Evolutionary conservation across 164 flowering plant species (phyloP).

Genomic region (Chloranthus sessilifolius): DNA sequence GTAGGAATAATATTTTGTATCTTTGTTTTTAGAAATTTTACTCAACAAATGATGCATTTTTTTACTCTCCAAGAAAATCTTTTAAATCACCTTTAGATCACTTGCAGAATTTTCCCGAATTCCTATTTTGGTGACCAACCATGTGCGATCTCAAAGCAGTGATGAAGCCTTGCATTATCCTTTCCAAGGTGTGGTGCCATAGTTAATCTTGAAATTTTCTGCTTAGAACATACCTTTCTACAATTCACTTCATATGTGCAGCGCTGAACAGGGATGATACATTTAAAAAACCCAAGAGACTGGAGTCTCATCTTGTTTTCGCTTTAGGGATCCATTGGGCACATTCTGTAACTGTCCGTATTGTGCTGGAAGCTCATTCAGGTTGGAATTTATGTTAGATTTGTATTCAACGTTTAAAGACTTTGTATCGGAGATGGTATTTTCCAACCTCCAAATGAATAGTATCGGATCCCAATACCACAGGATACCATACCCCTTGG

Average conservation of each 20-base stretch:
- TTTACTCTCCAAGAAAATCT: constrained; percentile 9
- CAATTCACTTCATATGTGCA: constrained; percentile 24
- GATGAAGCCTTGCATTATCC: constrained; percentile 38
- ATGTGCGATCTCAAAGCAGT: constrained; percentile 60
- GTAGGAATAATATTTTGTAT: constrained; percentile 33
- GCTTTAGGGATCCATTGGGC: constrained; percentile 86
- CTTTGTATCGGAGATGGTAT: too few relatives aligned
- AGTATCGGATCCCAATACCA: too few relatives aligned
- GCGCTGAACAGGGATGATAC: constrained; percentile 25
- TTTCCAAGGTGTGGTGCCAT: constrained; percentile 51
- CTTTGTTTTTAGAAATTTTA: neutral
- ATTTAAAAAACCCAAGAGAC: constrained; percentile 23
- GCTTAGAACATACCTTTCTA: too few relatives aligned
- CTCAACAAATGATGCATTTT: too few relatives aligned
- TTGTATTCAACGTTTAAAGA: too few relatives aligned
- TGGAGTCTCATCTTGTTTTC: constrained; percentile 65
- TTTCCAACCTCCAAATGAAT: too few relatives aligned
- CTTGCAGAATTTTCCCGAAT: constrained; percentile 74
- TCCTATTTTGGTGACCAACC: constrained; percentile 80
- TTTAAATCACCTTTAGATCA: constrained; percentile 37
- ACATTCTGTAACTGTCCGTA: constrained; percentile 76
- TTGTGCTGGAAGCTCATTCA: constrained; percentile 69
- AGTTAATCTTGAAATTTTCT: constrained; percentile 4
- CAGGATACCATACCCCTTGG: too few relatives aligned
- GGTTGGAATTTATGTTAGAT: constrained; percentile 26